Base-by-base conservation (phyloP, 1,284 basidiomycete genomes). In the Malassezia japonica region DNA sequence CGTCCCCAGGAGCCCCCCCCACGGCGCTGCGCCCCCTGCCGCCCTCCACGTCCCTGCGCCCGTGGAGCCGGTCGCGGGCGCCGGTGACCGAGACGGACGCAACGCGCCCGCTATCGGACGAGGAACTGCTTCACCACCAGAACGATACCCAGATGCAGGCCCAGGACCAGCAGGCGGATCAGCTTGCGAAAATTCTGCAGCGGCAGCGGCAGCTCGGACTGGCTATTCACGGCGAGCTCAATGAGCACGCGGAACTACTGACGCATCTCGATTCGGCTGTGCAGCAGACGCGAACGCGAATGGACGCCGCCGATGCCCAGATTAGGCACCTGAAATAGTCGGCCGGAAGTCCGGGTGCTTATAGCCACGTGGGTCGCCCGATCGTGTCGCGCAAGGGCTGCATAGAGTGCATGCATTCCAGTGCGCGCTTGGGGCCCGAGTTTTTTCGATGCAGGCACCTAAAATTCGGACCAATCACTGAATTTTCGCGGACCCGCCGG, bases 81-180 rank as follows among this genome's bases (percentile, higher is more conserved):
- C n/a, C n/a, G n/a, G n/a, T n/a, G n/a, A n/a, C n/a, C n/a, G 92
- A 96, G 71, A 92, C 90, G 12, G 81, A 83, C 41, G 76, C 80
- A 61, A 96, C 92, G 2, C 80, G 91, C 5, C 85, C 87, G 1
- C 76, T 95, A 66, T 89, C 92, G 69, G 81, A 90, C 64, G 77
- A 79, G 15, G 87, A 87, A 3, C 71, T 96, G 25, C 69, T 91
- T 20, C 80, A 83, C 59, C 76, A 91, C 48, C 91, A 96, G 71
- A 78, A 84, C 60, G 76, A 77, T 20, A 40, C 46, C 10, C 82
- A 86, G 73, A 84, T 96, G 72, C 79, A 83, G 39, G 78, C 83
- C 52, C 92, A 98, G 74, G 91, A 96, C 66, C 68, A 77, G 25
- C 85, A 91, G 65, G 78, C 94, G 23, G 77, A 82, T 10, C 80